A percentile compares a stretch with the other conserved stretches of the same genome.
Conservation (phyloP, 257 asterid species). For the Petunia axillaris region DNA sequence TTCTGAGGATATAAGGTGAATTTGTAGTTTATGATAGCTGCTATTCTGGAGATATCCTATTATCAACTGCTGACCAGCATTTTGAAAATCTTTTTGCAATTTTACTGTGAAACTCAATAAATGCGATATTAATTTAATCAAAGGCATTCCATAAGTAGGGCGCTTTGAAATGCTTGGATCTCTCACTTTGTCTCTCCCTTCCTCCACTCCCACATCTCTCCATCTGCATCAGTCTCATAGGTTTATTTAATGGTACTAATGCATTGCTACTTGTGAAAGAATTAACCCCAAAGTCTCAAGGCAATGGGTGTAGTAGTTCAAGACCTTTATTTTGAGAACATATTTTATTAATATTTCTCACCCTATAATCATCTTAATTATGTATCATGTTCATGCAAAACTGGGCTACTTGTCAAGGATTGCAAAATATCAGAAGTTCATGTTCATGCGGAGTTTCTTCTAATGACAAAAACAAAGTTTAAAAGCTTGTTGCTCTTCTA, state of each 20-base stretch:
- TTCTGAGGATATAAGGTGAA: constrained; percentile 81
- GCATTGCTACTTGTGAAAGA: constrained; percentile 10
- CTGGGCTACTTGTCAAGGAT: too few species aligned
- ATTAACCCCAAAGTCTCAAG: neutral
- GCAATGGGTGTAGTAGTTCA: neutral
- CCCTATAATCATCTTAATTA: too few species aligned
- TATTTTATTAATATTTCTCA: too few species aligned
- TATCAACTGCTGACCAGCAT: constrained; percentile 12
- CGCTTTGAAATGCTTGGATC: constrained; percentile 9
- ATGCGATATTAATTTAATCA: neutral
- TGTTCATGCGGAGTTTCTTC: neutral
- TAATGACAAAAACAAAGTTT: neutral
- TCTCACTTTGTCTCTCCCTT: constrained; percentile 12
- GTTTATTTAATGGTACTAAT: neutral
- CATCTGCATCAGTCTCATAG: constrained; percentile 10
- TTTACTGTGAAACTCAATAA: neutral
- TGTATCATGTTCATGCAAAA: too few species aligned
- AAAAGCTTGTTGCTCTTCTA: neutral
- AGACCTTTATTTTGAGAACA: neutral
- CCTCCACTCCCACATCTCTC: neutral
- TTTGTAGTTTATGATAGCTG: constrained; percentile 25
- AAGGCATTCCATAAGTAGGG: neutral
- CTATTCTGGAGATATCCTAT: constrained; percentile 5
- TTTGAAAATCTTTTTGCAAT: constrained; percentile 9
- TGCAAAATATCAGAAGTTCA: too few species aligned